phyloP scores from a whole-genome alignment of 208 protist genomes.

The Crithidia mellificae region DNA sequence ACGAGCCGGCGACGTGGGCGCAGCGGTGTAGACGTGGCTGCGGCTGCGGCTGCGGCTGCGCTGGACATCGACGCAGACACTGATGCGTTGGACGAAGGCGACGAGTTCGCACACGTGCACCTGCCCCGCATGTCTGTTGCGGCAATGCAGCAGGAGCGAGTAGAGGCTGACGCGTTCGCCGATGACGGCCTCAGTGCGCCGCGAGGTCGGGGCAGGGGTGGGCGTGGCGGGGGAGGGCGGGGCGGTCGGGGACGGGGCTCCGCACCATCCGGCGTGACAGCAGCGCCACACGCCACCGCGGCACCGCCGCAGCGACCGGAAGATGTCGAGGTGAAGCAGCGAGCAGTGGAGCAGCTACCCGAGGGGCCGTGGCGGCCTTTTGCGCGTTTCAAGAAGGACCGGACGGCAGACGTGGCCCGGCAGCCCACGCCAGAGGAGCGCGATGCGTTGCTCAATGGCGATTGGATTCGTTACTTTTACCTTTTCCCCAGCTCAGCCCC shows the following conservation, averaged over 20 bases:
- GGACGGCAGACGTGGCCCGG: slow-evolving; percentile 26
- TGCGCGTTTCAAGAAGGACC: slow-evolving; percentile 53
- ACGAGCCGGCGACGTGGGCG: slow-evolving; percentile 9
- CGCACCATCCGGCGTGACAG: too few species aligned
- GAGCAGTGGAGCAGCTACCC: slow-evolving; percentile 43
- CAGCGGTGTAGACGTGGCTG: slow-evolving; percentile 1
- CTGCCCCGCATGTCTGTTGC: slow-evolving; percentile 39
- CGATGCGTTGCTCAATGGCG: slow-evolving; percentile 63
- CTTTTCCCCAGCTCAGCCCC: slow-evolving; percentile 47
- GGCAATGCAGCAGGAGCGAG: slow-evolving; percentile 39
- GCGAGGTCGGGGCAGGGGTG: neutral
- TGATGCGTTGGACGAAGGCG: slow-evolving; percentile 6
- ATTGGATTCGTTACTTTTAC: slow-evolving; percentile 89
- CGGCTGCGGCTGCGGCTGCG: neutral
- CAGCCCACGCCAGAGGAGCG: slow-evolving; percentile 84
- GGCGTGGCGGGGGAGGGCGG: neutral
- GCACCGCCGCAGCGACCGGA: slow-evolving; percentile 18
- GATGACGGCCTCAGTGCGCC: too few species aligned
- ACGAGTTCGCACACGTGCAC: slow-evolving; percentile 24
- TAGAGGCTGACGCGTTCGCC: neutral
- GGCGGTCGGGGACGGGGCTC: neutral
- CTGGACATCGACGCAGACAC: neutral
- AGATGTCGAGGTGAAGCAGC: slow-evolving; percentile 27
- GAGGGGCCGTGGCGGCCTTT: slow-evolving; percentile 81
- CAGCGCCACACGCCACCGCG: neutral